Percentiles rank a stretch among this genome's conserved stretches.
Evolutionary conservation across 305 asterid genomes (phyloP).

Genomic region (Salvia sclarea): DNA sequence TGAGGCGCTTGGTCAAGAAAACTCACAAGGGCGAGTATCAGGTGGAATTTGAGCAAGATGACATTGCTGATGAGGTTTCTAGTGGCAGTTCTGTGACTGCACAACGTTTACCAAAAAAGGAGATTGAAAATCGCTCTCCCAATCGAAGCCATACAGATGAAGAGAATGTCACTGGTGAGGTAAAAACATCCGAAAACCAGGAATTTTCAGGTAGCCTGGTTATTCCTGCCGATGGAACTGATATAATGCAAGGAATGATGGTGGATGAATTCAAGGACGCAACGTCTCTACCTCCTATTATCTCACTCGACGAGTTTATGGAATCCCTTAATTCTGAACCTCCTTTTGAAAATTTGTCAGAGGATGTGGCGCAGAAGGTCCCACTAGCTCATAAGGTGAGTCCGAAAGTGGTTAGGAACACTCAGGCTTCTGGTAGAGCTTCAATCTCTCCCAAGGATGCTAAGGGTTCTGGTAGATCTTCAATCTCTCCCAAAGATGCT

Average conservation of each 20-base stretch:
- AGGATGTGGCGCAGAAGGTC: slow-evolving; percentile 39
- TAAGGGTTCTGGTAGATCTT: slow-evolving; percentile 12
- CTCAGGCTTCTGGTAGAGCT: slow-evolving; percentile 38
- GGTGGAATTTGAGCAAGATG: slow-evolving; percentile 77
- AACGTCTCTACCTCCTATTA: slow-evolving; percentile 83
- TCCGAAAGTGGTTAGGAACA: slow-evolving; percentile 35
- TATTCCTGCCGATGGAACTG: slow-evolving; percentile 86
- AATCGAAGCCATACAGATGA: slow-evolving; percentile 39
- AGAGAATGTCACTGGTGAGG: slow-evolving; percentile 41
- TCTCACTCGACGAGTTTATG: slow-evolving; percentile 92
- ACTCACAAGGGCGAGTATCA: slow-evolving; percentile 99
- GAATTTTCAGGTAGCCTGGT: slow-evolving; percentile 61
- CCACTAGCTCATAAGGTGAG: slow-evolving; percentile 40
- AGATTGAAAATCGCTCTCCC: slow-evolving; percentile 38
- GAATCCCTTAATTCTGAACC: slow-evolving; percentile 94
- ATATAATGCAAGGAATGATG: slow-evolving; percentile 92
- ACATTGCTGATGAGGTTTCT: slow-evolving; percentile 63
- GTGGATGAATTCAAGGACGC: slow-evolving; percentile 89
- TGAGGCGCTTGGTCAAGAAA: slow-evolving; percentile 84
- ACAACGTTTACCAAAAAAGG: slow-evolving; percentile 44
- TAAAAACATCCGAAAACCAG: slow-evolving; percentile 45
- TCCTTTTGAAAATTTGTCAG: slow-evolving; percentile 72
- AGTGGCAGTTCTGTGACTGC: slow-evolving; percentile 52
- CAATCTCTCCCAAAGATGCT: slow-evolving; percentile 42
- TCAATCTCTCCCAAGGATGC: slow-evolving; percentile 43